Evolutionary conservation across 2,329 filamentous ascomycete species (phyloP), one percentile per base, ranked within the genome.

Genomic region (Aureobasidium sp.): DNA sequence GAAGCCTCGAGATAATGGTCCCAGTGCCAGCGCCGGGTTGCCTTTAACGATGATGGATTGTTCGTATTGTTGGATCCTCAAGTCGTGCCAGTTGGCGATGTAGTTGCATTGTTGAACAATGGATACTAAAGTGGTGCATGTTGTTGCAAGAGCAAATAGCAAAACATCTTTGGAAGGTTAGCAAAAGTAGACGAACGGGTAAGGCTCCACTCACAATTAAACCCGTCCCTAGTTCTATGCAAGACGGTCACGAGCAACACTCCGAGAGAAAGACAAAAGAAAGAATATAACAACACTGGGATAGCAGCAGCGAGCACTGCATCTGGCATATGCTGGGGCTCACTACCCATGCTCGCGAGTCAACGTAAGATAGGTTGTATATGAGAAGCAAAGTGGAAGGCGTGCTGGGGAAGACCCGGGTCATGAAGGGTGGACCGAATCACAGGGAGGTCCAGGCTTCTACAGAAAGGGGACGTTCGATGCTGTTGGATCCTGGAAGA

Each of bases 31-130:
- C 11, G 49, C 61, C 7, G 64, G 64, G 8, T 64, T 57, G 13
- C 60, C 58, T 19, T 61, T 43, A 1, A 57, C 60, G 10, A 40
- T 47, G 13, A 61, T 43, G 0, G 63, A 60, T 15, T 62, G 59
- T 35, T 63, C 51, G 19, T 61, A 66, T n/a, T 61, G 60, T 27
- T 62, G 57, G 13, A 60, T 54, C 27, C 58, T 29, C 17, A 55
- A 38, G 29, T 54, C 27, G 1, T 59, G 55, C 64, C 63, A 66
- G 25, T 65, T 51, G 17, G 47, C 45, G 1, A 63, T 60, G 33
- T 63, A 63, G 58, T 60, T 62, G 37, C 58, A 50, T 35, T 66
- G 63, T 33, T 66, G 64, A 4, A 61, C 53, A 2, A 66, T 63
- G 2, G 60, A 58, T 2, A 59, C 55, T 25, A 51, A 33, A 3